These are phyloP conservation scores for Penicillium brasilianum DNA, from an alignment of 2,329 filamentous ascomycete genomes.

Conservation along the genomic window DNA sequence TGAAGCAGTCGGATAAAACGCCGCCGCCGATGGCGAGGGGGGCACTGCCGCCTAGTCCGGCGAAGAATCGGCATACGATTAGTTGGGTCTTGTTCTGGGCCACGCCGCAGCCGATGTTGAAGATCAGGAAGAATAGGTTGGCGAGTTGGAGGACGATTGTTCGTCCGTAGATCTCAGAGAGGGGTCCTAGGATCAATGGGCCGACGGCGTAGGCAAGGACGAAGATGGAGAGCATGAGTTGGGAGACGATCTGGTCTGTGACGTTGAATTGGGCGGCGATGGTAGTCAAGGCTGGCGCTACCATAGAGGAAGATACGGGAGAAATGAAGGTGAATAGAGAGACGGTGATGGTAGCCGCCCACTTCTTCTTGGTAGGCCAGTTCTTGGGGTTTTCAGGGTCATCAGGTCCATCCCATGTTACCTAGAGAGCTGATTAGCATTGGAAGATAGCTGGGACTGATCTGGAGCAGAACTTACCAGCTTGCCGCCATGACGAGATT, in stretches of 20 bases:
- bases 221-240: constrained; percentile 61
- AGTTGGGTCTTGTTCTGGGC: constrained; percentile 59
- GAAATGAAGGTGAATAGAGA: constrained; percentile 66
- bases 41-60: constrained; percentile 64
- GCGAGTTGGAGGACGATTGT: constrained; percentile 59
- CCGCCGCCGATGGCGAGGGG: constrained; percentile 59
- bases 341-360: constrained; percentile 61
- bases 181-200: constrained; percentile 57
- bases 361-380: constrained; percentile 62
- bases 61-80: constrained; percentile 63
- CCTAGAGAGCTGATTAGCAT: constrained; percentile 31
- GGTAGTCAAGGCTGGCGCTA: constrained; percentile 56
- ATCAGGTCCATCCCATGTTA: constrained; percentile 59
- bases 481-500: constrained; percentile 16
- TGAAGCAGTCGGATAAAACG: constrained; percentile 63
- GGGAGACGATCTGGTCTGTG: constrained; percentile 47
- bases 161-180: constrained; percentile 63
- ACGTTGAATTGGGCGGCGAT: constrained; percentile 63
- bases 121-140: constrained; percentile 62
- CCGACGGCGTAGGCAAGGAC: constrained; percentile 60
- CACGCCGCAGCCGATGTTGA: constrained; percentile 65
- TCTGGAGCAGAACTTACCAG: neutral
- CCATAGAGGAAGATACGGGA: constrained; percentile 67
- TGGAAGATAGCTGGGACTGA: neutral
- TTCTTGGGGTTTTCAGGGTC: constrained; percentile 57